phyloP scores from a whole-genome alignment of 164 flowering plant genomes.

The Stephania yunnanensis region DNA sequence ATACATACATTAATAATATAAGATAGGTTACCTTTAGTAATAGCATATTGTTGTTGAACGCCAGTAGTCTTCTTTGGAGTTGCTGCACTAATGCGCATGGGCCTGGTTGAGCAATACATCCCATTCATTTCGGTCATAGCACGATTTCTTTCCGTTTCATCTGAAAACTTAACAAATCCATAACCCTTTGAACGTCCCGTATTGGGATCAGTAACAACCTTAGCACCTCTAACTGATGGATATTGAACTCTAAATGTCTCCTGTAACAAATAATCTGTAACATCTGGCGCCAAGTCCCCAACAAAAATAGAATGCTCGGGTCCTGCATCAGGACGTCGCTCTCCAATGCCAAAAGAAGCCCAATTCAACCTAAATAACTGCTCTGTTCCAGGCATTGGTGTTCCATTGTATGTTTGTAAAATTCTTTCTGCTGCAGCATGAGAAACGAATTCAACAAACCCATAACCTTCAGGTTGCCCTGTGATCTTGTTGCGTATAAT shows the following conservation, averaged over 20 bases:
- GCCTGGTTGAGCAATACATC: slow-evolving; percentile 82
- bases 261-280: slow-evolving; percentile 88
- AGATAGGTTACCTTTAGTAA: slow-evolving; percentile 52
- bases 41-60: slow-evolving; percentile 58
- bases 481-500: slow-evolving; percentile 89
- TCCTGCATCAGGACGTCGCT: slow-evolving; percentile 73
- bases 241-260: slow-evolving; percentile 79
- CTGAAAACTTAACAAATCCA: slow-evolving; percentile 94
- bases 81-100: slow-evolving; percentile 97
- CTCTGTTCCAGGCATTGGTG: slow-evolving; percentile 93
- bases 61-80: slow-evolving; percentile 80
- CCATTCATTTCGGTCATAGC: slow-evolving; percentile 99
- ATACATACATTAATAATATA: background rate
- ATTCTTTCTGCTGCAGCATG: slow-evolving; percentile 87
- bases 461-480: slow-evolving; percentile 96
- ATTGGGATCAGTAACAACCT: slow-evolving; percentile 91
- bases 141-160: slow-evolving; percentile 86
- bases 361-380: slow-evolving; percentile 81
- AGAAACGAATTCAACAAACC: slow-evolving; percentile 84
- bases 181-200: slow-evolving; percentile 96
- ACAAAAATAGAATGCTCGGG: slow-evolving; percentile 98
- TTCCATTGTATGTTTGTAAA: slow-evolving; percentile 77
- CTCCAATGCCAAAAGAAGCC: slow-evolving; percentile 97
- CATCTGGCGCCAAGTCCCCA: slow-evolving; percentile 98
- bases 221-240: slow-evolving; percentile 96